These are phyloP conservation scores for Gossypium armourianum DNA, from an alignment of 441 rosid genomes.

Conservation along the genomic window DNA sequence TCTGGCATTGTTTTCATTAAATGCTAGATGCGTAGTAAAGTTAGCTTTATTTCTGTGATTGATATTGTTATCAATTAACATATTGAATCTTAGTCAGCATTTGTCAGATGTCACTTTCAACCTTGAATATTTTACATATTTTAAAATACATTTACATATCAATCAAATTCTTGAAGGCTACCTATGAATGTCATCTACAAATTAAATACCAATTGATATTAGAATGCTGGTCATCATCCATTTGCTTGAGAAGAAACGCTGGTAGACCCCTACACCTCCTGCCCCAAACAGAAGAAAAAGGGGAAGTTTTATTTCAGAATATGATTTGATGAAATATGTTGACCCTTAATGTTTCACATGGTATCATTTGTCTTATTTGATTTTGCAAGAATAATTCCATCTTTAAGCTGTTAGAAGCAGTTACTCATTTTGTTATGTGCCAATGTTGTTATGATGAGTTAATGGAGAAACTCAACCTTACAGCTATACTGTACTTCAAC, in stretches of 20 bases:
- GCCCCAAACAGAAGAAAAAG: background rate
- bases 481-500: slow-evolving; percentile 50
- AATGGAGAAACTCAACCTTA: slow-evolving; percentile 21
- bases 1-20: background rate
- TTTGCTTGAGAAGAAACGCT: background rate
- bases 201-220: background rate
- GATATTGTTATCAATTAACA: background rate
- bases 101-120: background rate
- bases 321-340: background rate
- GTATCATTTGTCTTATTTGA: slow-evolving; percentile 2
- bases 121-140: background rate
- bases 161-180: background rate
- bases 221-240: background rate
- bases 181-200: background rate
- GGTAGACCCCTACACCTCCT: background rate
- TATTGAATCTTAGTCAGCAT: background rate
- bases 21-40: background rate
- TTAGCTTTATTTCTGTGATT: background rate
- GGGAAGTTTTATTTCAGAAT: background rate
- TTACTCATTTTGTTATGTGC: background rate
- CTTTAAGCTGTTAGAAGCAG: background rate
- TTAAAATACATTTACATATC: background rate
- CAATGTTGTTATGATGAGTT: background rate
- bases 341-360: background rate
- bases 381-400: slow-evolving; percentile 4